Base-by-base conservation (phyloP, 1,139 yeast species). In the Debaryomyces sp. region DNA sequence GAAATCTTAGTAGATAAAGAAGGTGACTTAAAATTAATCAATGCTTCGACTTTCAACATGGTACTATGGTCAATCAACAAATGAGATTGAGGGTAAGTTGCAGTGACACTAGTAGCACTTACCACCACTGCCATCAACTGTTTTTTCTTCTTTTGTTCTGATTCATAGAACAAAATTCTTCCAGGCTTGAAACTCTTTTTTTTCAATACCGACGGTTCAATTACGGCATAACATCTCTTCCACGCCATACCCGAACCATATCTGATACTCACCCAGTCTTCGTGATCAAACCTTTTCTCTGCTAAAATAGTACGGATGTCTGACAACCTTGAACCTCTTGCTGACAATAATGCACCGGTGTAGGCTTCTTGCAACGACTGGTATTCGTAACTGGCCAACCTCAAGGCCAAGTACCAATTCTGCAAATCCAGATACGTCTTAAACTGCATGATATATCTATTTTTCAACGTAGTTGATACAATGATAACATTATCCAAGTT, bases 191-290 rank as follows among this genome's bases (percentile, higher is more conserved):
- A 73, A 53, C 54, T 63, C 60, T 71, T 76, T 53, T 61, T 72
- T 66, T 84, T 68, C 61, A 71, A 7, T 70, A 71, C 50, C 34
- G 73, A 67, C 7, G 96, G 97, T 52, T 92, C 90, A 49, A 92
- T 81, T n/a, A 91, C 96, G 1, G 96, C 94, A 74, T 81, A 94
- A 63, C 97, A 92, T 53, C 96, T 79, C 62, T 87, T 89, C 97
- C 98, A 94, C 1, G 97, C 97, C 96, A 90, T 90, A 32, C 99
- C 99, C 15, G 95, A 82, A 13, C 98, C 98, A 66, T 92, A 92
- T 55, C 98, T 77, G 23, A 94, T 96, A 66, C 92, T 82, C 34
- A 89, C 91, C 97, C 97, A 92, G 61, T 92, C 97, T 66, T 90
- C 97, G 62, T 90, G 96, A 52, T 82, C 84, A 62, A 85, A 89